Conservation (phyloP, 352 stramenopile genomes). For the Saprolegnia diclina region DNA sequence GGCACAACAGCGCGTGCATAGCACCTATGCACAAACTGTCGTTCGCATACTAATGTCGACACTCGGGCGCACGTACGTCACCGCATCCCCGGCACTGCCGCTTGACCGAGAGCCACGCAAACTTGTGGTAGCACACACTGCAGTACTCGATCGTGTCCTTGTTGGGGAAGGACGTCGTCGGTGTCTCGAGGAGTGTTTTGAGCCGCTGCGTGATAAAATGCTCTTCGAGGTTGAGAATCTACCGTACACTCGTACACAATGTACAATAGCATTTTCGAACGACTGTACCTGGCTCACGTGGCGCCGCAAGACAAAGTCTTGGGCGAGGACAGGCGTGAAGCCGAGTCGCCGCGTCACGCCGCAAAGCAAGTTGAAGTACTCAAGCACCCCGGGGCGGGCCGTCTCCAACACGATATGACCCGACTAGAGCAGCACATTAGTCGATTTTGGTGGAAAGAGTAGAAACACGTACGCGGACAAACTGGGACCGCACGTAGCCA, state of each 20-base stretch:
- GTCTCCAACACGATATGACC: conserved; percentile 20
- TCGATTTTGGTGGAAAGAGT: too few species aligned
- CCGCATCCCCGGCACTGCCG: conserved; percentile 16
- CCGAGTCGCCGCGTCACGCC: neutral
- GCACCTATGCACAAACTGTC: neutral
- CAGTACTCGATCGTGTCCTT: conserved; percentile 15
- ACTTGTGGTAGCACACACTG: conserved; percentile 14
- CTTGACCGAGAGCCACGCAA: conserved; percentile 5
- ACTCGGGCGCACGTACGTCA: neutral
- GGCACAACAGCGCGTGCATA: neutral
- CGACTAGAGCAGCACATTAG: neutral
- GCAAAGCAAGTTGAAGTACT: conserved; percentile 15
- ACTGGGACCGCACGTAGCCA: neutral
- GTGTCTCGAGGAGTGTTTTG: neutral
- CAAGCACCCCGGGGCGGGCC: neutral
- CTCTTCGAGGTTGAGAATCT: conserved; percentile 22
- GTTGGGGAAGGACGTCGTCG: neutral
- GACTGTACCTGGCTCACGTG: conserved; percentile 8
- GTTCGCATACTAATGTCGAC: neutral
- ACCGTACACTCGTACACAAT: too few species aligned
- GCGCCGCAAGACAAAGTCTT: neutral
- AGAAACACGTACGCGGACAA: conserved; percentile 19
- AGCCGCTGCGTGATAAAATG: conserved; percentile 13
- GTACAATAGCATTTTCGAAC: too few species aligned
- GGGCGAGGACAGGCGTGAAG: neutral